These are phyloP conservation scores for Calendula officinalis DNA, from an alignment of 129 eudicot species.

Conservation along the genomic window DNA sequence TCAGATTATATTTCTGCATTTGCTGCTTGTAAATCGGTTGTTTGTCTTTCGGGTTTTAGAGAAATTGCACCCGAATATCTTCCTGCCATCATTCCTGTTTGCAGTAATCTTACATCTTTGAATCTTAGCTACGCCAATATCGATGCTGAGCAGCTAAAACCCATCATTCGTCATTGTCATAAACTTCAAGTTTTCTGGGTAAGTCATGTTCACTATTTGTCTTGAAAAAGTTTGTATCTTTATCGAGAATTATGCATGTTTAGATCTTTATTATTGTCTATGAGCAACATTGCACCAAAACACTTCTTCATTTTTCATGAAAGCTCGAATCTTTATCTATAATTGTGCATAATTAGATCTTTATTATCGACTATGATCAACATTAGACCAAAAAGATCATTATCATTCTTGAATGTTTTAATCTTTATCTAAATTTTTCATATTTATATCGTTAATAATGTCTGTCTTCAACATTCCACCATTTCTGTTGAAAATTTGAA, in stretches of 20 bases:
- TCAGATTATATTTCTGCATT: constrained; percentile 50
- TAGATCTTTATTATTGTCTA: neutral
- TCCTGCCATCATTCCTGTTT: constrained; percentile 52
- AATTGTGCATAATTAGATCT: neutral
- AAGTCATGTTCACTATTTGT: constrained; percentile 10
- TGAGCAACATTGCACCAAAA: neutral
- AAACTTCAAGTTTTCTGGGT: constrained; percentile 69
- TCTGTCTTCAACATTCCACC: neutral
- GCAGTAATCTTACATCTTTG: constrained; percentile 56
- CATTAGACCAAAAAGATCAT: neutral
- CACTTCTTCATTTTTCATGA: neutral
- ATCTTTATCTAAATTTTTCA: neutral
- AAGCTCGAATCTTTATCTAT: neutral
- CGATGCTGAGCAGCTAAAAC: constrained; percentile 43
- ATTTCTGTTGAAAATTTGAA: neutral
- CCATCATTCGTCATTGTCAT: constrained; percentile 57
- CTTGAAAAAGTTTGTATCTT: neutral
- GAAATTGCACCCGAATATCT: constrained; percentile 47
- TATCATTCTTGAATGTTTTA: neutral
- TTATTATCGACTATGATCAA: neutral
- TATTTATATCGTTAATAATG: neutral
- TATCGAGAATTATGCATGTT: neutral
- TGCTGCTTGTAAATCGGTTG: constrained; percentile 56
- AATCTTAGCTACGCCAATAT: constrained; percentile 67
- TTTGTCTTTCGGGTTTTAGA: constrained; percentile 63